Evolutionary conservation across 305 asterid species (phyloP).

Genomic region (Rubia peregrina): DNA sequence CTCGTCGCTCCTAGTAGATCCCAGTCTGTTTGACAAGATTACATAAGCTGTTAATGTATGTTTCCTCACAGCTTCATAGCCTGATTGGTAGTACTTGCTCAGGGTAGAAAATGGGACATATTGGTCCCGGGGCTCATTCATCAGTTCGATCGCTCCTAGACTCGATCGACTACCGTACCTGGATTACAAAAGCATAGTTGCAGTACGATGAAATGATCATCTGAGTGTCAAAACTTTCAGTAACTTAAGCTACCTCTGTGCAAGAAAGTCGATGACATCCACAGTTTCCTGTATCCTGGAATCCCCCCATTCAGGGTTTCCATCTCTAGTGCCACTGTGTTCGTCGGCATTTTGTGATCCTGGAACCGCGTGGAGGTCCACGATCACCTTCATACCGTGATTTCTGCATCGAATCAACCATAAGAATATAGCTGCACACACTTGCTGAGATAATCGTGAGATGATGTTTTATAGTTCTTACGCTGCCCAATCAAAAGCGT

Average conservation of each 20-base stretch:
- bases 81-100: slow-evolving; percentile 31
- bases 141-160: slow-evolving; percentile 44
- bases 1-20: slow-evolving; percentile 32
- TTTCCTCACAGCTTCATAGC: slow-evolving; percentile 41
- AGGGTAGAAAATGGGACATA: slow-evolving; percentile 35
- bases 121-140: slow-evolving; percentile 56
- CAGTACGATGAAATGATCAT: background rate
- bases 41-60: slow-evolving; percentile 38
- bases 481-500: slow-evolving; percentile 72
- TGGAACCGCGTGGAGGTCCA: slow-evolving; percentile 72
- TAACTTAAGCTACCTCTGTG: slow-evolving; percentile 33
- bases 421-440: background rate
- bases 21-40: slow-evolving; percentile 41
- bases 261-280: slow-evolving; percentile 43
- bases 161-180: slow-evolving; percentile 43
- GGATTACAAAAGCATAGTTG: background rate
- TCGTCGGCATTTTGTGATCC: slow-evolving; percentile 72
- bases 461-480: slow-evolving; percentile 18
- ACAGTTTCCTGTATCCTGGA: slow-evolving; percentile 47
- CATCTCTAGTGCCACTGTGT: slow-evolving; percentile 66
- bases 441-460: no score
- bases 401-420: slow-evolving; percentile 27
- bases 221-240: background rate
- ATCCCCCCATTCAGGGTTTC: slow-evolving; percentile 71
- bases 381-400: slow-evolving; percentile 43